These are phyloP conservation scores for Naegleria fowleri DNA, from an alignment of 208 protist genomes.

Conservation along the genomic window DNA sequence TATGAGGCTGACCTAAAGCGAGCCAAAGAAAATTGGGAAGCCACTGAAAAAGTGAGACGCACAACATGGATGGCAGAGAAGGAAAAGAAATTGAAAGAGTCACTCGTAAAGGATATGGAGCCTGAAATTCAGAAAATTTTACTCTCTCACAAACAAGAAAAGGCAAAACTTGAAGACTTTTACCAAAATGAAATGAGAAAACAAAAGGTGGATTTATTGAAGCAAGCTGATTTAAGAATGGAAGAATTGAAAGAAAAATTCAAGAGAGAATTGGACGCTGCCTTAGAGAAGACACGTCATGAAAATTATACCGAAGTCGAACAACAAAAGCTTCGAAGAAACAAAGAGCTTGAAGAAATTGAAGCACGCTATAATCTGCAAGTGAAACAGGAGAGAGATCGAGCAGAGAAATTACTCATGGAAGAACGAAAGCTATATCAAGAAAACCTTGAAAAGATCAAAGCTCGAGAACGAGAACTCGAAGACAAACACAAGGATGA, in stretches of 20 bases:
- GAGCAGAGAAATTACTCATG: background rate
- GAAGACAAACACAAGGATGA: background rate
- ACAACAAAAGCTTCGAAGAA: background rate
- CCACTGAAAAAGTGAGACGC: background rate
- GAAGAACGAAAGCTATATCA: background rate
- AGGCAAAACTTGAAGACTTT: slow-evolving; percentile 11
- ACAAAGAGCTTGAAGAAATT: background rate
- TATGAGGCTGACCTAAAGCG: background rate
- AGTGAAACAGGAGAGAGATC: background rate
- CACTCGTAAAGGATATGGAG: background rate
- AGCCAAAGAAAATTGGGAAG: slow-evolving; percentile 1
- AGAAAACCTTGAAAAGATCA: background rate
- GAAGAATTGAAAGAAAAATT: slow-evolving; percentile 18
- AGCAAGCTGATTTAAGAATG: background rate
- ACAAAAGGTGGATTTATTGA: background rate
- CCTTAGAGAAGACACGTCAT: background rate
- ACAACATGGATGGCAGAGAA: background rate
- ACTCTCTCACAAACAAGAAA: background rate
- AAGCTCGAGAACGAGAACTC: background rate
- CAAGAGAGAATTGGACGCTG: background rate
- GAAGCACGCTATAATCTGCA: background rate
- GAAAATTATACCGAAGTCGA: background rate
- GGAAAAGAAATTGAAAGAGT: background rate
- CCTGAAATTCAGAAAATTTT: background rate
- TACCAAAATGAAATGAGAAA: background rate